phyloP scores from a whole-genome alignment of 2,329 filamentous ascomycete genomes.

The Aspergillus oerlinghausenensis region DNA sequence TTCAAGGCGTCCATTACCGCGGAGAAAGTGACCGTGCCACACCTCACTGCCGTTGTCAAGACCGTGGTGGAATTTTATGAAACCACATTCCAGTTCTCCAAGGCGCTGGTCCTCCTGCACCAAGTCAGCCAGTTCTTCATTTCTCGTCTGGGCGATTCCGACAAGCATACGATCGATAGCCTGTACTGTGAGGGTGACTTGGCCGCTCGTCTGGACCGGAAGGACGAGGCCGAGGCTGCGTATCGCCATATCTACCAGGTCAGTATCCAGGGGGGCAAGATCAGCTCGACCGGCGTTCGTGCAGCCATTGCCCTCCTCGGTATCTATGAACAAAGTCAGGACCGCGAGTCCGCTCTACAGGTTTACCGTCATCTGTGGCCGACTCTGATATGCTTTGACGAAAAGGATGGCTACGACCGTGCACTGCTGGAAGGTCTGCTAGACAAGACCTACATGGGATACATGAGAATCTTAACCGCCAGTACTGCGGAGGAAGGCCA shows the following conservation, averaged over 20 bases:
- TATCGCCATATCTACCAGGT: constrained; percentile 44
- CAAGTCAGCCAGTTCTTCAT: constrained; percentile 30
- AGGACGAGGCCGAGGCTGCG: constrained; percentile 32
- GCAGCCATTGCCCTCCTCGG: constrained; percentile 44
- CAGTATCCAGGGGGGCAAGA: constrained; percentile 25
- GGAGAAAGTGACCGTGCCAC: constrained; percentile 28
- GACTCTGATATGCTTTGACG: constrained; percentile 41
- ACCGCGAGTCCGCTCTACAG: constrained; percentile 45
- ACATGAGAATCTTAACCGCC: constrained; percentile 45
- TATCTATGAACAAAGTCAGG: constrained; percentile 43
- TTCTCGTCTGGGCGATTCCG: constrained; percentile 29
- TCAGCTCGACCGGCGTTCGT: constrained; percentile 41
- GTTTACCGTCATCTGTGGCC: constrained; percentile 48
- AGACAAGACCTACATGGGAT: constrained; percentile 45
- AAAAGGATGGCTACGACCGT: constrained; percentile 36
- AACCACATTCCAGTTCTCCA: constrained; percentile 33
- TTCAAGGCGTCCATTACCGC: constrained; percentile 29
- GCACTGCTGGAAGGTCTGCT: constrained; percentile 36
- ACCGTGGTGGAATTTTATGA: constrained; percentile 35
- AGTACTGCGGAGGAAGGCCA: constrained; percentile 40
- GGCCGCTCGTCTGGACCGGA: constrained; percentile 39
- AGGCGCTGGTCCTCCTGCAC: constrained; percentile 26
- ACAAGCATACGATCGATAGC: constrained; percentile 45
- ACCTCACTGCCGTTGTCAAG: constrained; percentile 29
- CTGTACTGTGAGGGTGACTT: constrained; percentile 47